These are phyloP conservation scores for Conringia planisiliqua DNA, from an alignment of 345 rosid species.

Conservation along the genomic window DNA sequence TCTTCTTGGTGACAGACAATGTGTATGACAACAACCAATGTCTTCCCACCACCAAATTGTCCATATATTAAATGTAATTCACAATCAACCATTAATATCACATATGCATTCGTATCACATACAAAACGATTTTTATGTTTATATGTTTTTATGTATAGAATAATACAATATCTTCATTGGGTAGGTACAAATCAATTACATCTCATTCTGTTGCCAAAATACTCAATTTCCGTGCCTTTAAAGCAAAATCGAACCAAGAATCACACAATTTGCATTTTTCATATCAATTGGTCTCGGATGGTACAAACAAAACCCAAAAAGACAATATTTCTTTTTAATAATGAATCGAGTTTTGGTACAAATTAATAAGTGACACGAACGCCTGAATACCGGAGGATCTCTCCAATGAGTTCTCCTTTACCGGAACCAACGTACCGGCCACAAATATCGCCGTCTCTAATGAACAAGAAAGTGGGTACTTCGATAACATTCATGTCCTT, in stretches of 20 bases:
- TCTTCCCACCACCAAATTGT: slow-evolving; percentile 20
- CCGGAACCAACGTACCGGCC: slow-evolving; percentile 95
- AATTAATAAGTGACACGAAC: slow-evolving; percentile 64
- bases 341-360: slow-evolving; percentile 9
- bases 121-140: background rate
- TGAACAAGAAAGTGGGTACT: slow-evolving; percentile 88
- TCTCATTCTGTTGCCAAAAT: slow-evolving; percentile 1
- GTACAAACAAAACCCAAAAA: slow-evolving; percentile 10
- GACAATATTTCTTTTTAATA: background rate
- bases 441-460: slow-evolving; percentile 62
- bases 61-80: slow-evolving; percentile 21
- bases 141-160: too few species aligned
- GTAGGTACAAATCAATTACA: slow-evolving; percentile 17
- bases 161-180: slow-evolving; percentile 13
- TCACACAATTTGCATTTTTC: background rate
- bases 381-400: slow-evolving; percentile 84
- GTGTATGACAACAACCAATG: slow-evolving; percentile 24
- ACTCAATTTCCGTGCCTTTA: slow-evolving; percentile 4
- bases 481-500: slow-evolving; percentile 81
- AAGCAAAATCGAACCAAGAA: slow-evolving; percentile 11
- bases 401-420: slow-evolving; percentile 93
- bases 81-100: slow-evolving; percentile 10
- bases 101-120: too few species aligned
- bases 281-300: background rate
- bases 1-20: too few species aligned